Evolutionary conservation across 1,139 yeast species (phyloP), one percentile per base, ranked within the genome.

Genomic region (Tardiomyces depauwii): DNA sequence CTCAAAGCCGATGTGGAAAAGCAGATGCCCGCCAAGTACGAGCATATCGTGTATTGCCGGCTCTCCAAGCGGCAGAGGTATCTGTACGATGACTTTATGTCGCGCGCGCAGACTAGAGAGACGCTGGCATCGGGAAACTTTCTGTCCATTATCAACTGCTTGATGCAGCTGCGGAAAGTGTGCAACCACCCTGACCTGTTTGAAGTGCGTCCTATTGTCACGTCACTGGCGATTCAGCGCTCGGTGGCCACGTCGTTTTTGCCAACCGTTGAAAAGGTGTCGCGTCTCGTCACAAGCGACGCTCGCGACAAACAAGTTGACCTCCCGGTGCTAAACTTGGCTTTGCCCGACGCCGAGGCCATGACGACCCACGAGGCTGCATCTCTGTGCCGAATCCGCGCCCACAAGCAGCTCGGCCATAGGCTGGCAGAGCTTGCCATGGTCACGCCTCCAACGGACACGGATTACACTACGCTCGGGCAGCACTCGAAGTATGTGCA

Each of bases 1-100:
- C 73, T 93, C 58, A 93, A 93, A 62, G 88, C 87, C 25, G 99
- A 93, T 63, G 99, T 93, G 13, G 99, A 93, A 58, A 87, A 91
- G 62, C 98, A 93, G 65, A 91, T 93, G 98, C 99, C 99, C 1
- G 96, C 86, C 1, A 93, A 93, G 61, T 85, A 87, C 62, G 99
- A 93, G 62, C 99, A 93, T 63, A 80, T 93, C 50, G 80, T 93
- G 7, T 87, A 85, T 59, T 93, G 98, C 67, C 77, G 95, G 36
- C 68, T 93, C 45, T 89, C 97, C 1, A 88, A 91, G 57, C 77
- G 99, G 53, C 99, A 93, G 60, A 70, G 98, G 47, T 86, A 77
- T 56, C 67, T 93, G 46, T 93, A 93, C 58, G 98, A 93, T 63
- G 99, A 93, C 63, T 93, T 93, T 59, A 87, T 93, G 95, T 84